A percentile compares a stretch with the other conserved stretches of the same genome.
phyloP scores from a whole-genome alignment of 2,329 filamentous ascomycete genomes.

The Zasmidium citrigriseum region DNA sequence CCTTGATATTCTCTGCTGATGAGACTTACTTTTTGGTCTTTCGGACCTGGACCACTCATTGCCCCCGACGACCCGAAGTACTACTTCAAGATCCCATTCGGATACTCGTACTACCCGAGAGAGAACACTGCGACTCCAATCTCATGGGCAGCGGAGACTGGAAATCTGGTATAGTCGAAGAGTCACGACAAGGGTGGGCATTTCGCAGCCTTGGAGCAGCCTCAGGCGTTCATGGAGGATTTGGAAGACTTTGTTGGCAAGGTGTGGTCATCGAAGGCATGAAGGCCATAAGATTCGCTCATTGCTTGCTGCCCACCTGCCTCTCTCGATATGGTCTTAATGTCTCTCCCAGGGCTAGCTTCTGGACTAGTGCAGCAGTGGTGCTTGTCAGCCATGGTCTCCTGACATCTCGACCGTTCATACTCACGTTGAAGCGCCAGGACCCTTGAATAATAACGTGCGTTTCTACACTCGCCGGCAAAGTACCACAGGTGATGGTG shows the following conservation, averaged over 20 bases:
- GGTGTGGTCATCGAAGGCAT: conserved; percentile 23
- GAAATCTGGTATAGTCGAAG: conserved; percentile 41
- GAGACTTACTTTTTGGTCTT: not conserved
- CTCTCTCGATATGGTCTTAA: too few species aligned
- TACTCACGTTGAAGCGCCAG: conserved; percentile 51
- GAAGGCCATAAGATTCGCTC: not conserved
- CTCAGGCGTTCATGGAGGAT: conserved; percentile 31
- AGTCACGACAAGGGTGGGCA: conserved; percentile 43
- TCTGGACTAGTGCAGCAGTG: not conserved
- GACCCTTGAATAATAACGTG: conserved; percentile 51
- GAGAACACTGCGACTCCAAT: conserved; percentile 44
- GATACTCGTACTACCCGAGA: conserved; percentile 46
- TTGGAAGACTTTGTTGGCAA: conserved; percentile 34
- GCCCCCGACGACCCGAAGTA: conserved; percentile 25
- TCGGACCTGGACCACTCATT: not conserved
- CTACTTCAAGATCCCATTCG: conserved; percentile 43
- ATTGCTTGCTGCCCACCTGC: too few species aligned
- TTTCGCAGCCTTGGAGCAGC: conserved; percentile 40
- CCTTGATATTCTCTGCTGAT: conserved; percentile 17
- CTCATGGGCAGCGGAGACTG: conserved; percentile 39
- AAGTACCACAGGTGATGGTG: conserved; percentile 47
- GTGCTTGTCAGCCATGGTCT: not conserved
- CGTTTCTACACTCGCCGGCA: conserved; percentile 45
- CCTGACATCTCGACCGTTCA: conserved; percentile 30
- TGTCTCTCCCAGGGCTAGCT: too few species aligned